Conservation (phyloP, 176 grass and related monocot genomes). For the Echinochloa phyllopogon region DNA sequence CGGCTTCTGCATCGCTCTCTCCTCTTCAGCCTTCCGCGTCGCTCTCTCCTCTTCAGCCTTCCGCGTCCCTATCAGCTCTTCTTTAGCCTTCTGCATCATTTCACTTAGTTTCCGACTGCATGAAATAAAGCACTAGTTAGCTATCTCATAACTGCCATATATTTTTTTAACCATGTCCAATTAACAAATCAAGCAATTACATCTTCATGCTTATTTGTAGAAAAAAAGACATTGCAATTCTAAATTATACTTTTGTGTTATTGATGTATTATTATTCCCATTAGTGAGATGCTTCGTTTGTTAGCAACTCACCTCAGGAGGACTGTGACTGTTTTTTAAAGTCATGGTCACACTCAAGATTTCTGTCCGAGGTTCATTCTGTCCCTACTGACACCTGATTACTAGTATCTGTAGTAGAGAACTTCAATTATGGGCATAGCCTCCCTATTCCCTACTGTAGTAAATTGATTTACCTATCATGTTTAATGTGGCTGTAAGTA, state of each 20-base stretch:
- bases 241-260: too few relatives aligned
- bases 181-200: background rate
- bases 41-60: background rate
- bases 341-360: too few relatives aligned
- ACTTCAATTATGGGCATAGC: too few relatives aligned
- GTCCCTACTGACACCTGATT: too few relatives aligned
- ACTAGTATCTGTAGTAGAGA: too few relatives aligned
- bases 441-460: too few relatives aligned
- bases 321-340: too few relatives aligned
- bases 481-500: background rate
- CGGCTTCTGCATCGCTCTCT: background rate
- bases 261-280: too few relatives aligned
- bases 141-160: background rate
- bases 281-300: too few relatives aligned
- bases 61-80: background rate
- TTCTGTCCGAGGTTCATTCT: too few relatives aligned
- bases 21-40: background rate
- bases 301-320: too few relatives aligned
- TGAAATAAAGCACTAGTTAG: background rate
- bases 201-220: background rate
- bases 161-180: background rate
- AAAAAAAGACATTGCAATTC: background rate
- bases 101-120: background rate
- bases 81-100: background rate
- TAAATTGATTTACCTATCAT: background rate